Percentiles rank a stretch among this genome's conserved stretches.
Evolutionary conservation across 345 rosid species (phyloP).

Genomic region (Eutrema japonicum): DNA sequence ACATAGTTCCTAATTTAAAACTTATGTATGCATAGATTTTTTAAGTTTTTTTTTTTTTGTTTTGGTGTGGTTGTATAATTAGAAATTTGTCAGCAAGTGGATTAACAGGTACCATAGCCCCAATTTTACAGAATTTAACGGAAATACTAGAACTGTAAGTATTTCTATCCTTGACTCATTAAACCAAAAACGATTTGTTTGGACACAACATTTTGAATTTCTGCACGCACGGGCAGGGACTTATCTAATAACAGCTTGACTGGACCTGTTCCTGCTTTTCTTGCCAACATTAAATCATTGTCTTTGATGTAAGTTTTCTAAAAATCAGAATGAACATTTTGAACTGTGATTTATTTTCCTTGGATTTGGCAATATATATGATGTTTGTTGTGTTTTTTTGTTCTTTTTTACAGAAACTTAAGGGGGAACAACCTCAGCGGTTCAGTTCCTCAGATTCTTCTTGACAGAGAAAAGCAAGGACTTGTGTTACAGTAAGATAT

Average conservation of each 20-base stretch:
- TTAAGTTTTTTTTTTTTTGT: not conserved
- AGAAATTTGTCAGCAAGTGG: conserved; percentile 44
- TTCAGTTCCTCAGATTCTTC: conserved; percentile 41
- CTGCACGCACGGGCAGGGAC: conserved; percentile 45
- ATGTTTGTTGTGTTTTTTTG: not conserved
- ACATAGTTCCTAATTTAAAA: not conserved
- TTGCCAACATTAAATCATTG: conserved; percentile 45
- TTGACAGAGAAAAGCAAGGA: conserved; percentile 30
- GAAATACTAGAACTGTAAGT: conserved; percentile 46
- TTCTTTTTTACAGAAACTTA: conserved; percentile 38
- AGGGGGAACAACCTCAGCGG: conserved; percentile 46
- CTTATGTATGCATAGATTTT: not conserved
- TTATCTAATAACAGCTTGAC: conserved; percentile 51
- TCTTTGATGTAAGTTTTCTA: conserved; percentile 49
- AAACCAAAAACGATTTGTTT: not conserved
- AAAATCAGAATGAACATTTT: not conserved
- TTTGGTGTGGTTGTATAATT: not conserved
- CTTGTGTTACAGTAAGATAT: conserved; percentile 3
- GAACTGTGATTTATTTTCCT: not conserved
- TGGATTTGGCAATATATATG: not conserved
- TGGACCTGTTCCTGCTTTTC: conserved; percentile 49
- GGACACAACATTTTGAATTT: not conserved
- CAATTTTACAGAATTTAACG: conserved; percentile 34
- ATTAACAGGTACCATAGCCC: conserved; percentile 36
- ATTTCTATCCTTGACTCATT: not conserved